Conservation (phyloP, 495 filamentous ascomycete species). For the Lophiostoma macrostomum region DNA sequence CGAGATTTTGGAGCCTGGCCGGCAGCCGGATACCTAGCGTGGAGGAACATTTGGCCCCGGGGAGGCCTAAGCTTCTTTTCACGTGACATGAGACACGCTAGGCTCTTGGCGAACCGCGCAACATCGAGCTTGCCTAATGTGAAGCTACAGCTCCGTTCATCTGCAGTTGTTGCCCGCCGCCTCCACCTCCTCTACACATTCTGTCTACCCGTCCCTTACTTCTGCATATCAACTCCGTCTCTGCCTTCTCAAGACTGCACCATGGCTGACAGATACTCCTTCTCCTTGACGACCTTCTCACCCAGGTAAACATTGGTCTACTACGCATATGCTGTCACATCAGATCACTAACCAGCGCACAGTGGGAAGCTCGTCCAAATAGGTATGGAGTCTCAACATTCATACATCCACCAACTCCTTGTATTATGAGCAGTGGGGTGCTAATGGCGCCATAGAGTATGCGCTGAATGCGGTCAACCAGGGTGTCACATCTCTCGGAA, state of each 20-base stretch:
- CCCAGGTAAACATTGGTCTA: conserved; percentile 68
- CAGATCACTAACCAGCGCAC: conserved; percentile 47
- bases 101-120: neutral
- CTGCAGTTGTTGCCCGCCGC: neutral
- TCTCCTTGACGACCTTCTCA: conserved; percentile 99
- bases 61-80: conserved; percentile 23
- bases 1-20: too few species aligned
- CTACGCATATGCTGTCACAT: neutral
- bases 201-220: neutral
- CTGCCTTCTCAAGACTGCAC: conserved; percentile 24
- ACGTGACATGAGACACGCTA: conserved; percentile 13
- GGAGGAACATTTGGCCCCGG: too few species aligned
- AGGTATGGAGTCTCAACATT: conserved; percentile 50
- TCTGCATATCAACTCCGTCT: neutral
- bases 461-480: conserved; percentile 98
- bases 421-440: too few species aligned
- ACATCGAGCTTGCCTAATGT: conserved; percentile 29
- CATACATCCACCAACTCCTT: too few species aligned
- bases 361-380: conserved; percentile 93
- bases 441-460: conserved; percentile 68
- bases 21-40: too few species aligned
- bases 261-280: conserved; percentile 99
- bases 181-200: neutral
- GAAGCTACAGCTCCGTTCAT: conserved; percentile 22
- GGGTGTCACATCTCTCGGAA: conserved; percentile 95